Base-by-base conservation (phyloP, 2,329 filamentous ascomycete genomes). In the Paraphoma sp. region DNA sequence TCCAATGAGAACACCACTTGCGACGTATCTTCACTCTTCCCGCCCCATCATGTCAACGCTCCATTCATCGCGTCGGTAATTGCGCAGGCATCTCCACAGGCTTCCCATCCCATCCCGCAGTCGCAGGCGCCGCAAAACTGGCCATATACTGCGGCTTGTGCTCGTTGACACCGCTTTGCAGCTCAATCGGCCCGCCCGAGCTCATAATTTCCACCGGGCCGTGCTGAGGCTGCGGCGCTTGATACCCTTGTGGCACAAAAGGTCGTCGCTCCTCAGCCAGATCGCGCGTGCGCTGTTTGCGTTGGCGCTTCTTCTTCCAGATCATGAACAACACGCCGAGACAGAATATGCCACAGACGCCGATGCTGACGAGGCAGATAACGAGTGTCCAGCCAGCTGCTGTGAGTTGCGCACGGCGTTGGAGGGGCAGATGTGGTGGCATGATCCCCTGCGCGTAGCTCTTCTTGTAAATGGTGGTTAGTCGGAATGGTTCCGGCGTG, bases 31-130 rank as follows among this genome's bases (percentile, higher is more conserved):
- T 12, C 17, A 46, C 23, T 17, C 40, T 9, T 42, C 40, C 11
- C n/a, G 7, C 28, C 10, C 46, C 33, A 14, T 7, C 48, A 43
- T 43, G 41, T 10, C 1, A 38, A 11, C 31, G 30, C 18, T 1
- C 9, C n/a, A 16, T 40, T 42, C 40, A 51, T 10, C 17, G 30
- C 12, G 17, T 29, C 50, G 28, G 18, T 8, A 17, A 28, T 31
- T 41, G 45, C 14, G 53, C 48, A 4, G 62, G 62, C 33, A 64
- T 31, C 53, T 64, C 59, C n/a, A 58, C 31, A 17, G 59, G 56
- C 33, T 40, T 49, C 2, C 41, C 30, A 41, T 59, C 40, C 42
- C 62, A 29, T 41, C 56, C 56, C 29, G 38, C 49, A 30, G 45
- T n/a, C n/a, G 45, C 44, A 17, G 51, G 45, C 11, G 36, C 54